Conservation (phyloP, 1,139 yeast species). For the Kodamaea ohmeri region DNA sequence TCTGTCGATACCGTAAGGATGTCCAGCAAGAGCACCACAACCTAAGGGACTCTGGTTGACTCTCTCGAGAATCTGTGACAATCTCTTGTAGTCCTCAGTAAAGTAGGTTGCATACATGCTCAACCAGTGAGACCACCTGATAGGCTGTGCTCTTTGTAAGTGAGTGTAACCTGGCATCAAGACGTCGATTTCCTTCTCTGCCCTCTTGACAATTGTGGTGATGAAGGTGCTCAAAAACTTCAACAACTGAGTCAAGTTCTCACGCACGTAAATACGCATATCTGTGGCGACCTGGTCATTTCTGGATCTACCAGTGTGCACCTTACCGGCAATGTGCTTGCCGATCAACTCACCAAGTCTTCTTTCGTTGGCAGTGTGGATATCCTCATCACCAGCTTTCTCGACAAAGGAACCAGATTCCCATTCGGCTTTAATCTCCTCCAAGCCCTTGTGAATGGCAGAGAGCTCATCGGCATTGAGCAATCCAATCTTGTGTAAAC, state of each 20-base stretch:
- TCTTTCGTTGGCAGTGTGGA: slow-evolving; percentile 98
- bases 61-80: slow-evolving; percentile 75
- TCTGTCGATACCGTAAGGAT: slow-evolving; percentile 96
- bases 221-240: slow-evolving; percentile 60
- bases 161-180: slow-evolving; percentile 99
- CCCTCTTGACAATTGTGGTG: slow-evolving; percentile 67
- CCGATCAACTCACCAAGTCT: slow-evolving; percentile 96
- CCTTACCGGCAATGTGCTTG: slow-evolving; percentile 89
- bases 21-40: slow-evolving; percentile 98
- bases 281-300: slow-evolving; percentile 99
- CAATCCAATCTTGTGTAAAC: slow-evolving; percentile 74
- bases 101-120: slow-evolving; percentile 93
- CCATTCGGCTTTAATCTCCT: slow-evolving; percentile 78
- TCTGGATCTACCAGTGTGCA: slow-evolving; percentile 97
- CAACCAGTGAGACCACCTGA: slow-evolving; percentile 98
- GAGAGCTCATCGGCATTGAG: slow-evolving; percentile 66
- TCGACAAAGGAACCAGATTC: slow-evolving; percentile 66
- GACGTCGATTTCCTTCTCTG: slow-evolving; percentile 79
- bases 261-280: slow-evolving; percentile 91
- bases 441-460: slow-evolving; percentile 81
- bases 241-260: slow-evolving; percentile 60
- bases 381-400: slow-evolving; percentile 94
- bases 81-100: slow-evolving; percentile 82
- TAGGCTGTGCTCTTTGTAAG: slow-evolving; percentile 97
- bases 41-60: slow-evolving; percentile 91